Conservation (phyloP, 805 yeast species). For the Yamadazyma sp. region DNA sequence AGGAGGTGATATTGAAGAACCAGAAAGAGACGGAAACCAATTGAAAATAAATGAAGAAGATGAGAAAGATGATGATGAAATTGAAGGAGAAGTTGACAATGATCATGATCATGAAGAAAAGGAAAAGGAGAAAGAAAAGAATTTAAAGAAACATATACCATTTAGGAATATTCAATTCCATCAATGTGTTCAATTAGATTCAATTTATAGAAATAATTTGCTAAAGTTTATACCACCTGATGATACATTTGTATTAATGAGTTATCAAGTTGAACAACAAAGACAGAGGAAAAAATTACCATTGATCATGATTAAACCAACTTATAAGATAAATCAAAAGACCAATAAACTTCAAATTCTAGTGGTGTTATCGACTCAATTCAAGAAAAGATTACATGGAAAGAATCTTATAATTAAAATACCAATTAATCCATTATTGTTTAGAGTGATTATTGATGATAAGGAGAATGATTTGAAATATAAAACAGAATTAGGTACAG, state of each 20-base stretch:
- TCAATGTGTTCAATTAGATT: conserved; percentile 73
- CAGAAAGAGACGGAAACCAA: conserved; percentile 6
- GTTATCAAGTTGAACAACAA: conserved; percentile 41
- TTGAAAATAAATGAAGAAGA: conserved; percentile 4
- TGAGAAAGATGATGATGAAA: conserved; percentile 11
- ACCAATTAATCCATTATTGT: conserved; percentile 36
- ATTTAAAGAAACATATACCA: conserved; percentile 20
- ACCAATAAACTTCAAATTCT: conserved; percentile 29
- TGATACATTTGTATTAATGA: conserved; percentile 36
- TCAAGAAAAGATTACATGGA: conserved; percentile 34
- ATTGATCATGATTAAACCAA: conserved; percentile 41
- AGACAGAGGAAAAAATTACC: conserved; percentile 38
- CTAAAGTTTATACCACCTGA: conserved; percentile 88
- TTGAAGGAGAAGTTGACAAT: conserved; percentile 1
- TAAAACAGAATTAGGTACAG: conserved; percentile 70
- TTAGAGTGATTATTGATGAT: conserved; percentile 13
- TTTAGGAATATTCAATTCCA: conserved; percentile 40
- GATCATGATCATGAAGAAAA: background rate
- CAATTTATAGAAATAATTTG: conserved; percentile 63
- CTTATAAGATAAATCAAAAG: conserved; percentile 22
- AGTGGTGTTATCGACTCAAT: conserved; percentile 32
- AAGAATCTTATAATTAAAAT: conserved; percentile 26
- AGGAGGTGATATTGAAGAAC: background rate
- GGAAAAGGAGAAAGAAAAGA: background rate
- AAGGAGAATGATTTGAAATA: conserved; percentile 49